Evolutionary conservation across 371 early-diverging fungal species (phyloP), one percentile per base, ranked within the genome.

Genomic region (Rhizomucor pusillus): DNA sequence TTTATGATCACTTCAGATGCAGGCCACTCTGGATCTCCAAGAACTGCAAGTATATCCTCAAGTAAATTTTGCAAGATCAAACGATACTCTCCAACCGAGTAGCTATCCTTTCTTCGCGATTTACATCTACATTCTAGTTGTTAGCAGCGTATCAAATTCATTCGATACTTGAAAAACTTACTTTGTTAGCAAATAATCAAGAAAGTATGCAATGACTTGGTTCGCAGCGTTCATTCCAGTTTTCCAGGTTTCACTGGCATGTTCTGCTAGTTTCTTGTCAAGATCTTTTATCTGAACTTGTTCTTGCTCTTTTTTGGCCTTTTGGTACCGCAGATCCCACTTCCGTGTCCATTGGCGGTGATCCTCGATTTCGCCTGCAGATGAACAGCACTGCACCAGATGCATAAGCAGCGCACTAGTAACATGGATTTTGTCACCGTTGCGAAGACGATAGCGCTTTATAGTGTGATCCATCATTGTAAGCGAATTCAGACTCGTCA

Each of bases 21-120:
- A 0, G 97, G 97, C 94, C 94, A 97, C 41, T 93, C 95, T 5
- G 94, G 92, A n/a, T 87, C 84, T 16, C 84, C 82, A 16, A 93
- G 66, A 0, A 91, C 82, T 3, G 68, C 57, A 46, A 93, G 62
- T 0, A 90, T 64, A 66, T 97, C 95, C 16, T 85, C 69, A 29
- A 94, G 56, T 29, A 94, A 72, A 36, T 69, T 66, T 18, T 90
- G 88, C 16, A 95, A 61, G 13, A 91, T 68, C 0, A 58, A 57
- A n/a, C 86, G 73, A 64, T 92, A 95, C 37, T 94, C 94, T 1
- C 76, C 67, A 16, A 91, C 88, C 10, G 77, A 66, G 46, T 63
- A 68, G 1, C 58, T 49, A 7, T 71, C 67, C 49, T 67, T 72
- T 10, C 74, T 77, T 13, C 76, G 63, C 51, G 83, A 80, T 41